Base-by-base conservation (phyloP, 2,329 filamentous ascomycete species). In the Sphaerulina musiva region DNA sequence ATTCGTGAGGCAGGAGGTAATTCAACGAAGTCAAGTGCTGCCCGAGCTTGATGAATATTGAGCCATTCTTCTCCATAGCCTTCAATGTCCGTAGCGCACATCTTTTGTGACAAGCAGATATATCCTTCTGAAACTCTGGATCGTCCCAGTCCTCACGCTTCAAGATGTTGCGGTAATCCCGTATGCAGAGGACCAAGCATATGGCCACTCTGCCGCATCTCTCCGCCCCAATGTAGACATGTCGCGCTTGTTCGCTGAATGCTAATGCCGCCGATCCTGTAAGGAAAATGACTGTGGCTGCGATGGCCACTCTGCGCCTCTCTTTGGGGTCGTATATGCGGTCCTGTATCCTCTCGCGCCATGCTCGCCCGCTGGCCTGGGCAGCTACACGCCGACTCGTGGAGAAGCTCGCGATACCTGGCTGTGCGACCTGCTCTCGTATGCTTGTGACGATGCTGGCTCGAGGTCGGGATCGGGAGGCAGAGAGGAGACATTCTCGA, bases 1-100 rank as follows among this genome's bases (percentile, higher is more conserved):
- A 97, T 73, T 97, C 92, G 47, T 80, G 73, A 1, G 92, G 92
- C 8, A 97, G 79, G 8, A 97, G 80, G 70, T 97, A 97, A 67
- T 93, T 95, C 87, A 97, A 88, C 60, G 89, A 92, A 70, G 89
- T 95, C 72, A 98, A 72, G 73, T 98, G 93, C 66, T 98, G 93
- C 6, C 93, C 93, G 39, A 98, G 76, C 73, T 98, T 98, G 70
- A 98, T 97, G 65, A 97, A 98, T 59, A 98, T 95, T 29, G 92
- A 95, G 26, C 95, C 93, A 71, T 96, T 97, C 77, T 88, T 89
- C 77, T 98, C 93, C 60, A 97, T 75, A 1, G 95, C 91, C 54
- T 79, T 80, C 41, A 97, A 76, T 1, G 93, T 96, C 58, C 93
- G 83, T 65, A 89, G 81, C 31, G 93, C 93, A 73, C 93, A 98